Percentiles rank a stretch among this genome's conserved stretches.
Evolutionary conservation across 192 early-diverging fungal species (phyloP).

Genomic region (Linnemannia elongata): DNA sequence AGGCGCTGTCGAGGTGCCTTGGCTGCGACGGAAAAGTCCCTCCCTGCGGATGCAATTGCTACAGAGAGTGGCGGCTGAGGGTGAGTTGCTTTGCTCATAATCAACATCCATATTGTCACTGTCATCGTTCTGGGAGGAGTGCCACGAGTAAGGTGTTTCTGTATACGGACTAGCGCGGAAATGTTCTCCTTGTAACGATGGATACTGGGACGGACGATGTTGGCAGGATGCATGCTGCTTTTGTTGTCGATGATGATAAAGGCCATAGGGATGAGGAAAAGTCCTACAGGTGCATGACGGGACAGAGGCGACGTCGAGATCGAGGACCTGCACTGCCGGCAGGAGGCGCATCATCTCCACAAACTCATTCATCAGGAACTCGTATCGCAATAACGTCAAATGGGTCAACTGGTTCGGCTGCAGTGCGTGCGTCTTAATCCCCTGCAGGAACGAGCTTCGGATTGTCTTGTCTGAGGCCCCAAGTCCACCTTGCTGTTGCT

Average conservation of each 20-base stretch:
- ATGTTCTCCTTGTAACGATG: not conserved
- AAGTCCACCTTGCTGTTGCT: not conserved
- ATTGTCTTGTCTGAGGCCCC: not conserved
- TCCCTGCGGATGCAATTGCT: not conserved
- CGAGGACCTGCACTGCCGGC: slow-evolving; percentile 15
- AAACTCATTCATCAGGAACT: slow-evolving; percentile 34
- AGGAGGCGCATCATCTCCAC: slow-evolving; percentile 31
- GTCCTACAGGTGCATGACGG: not conserved
- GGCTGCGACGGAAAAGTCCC: not conserved
- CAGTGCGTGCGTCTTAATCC: slow-evolving; percentile 12
- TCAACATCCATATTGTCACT: not conserved
- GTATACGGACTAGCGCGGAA: not conserved
- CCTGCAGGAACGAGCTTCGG: slow-evolving; percentile 22
- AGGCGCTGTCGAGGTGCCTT: not conserved
- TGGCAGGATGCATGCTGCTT: not conserved
- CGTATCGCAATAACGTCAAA: slow-evolving; percentile 21
- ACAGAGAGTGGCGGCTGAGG: not conserved
- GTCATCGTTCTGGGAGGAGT: not conserved
- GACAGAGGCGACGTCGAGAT: slow-evolving; percentile 24
- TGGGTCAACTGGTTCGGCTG: slow-evolving; percentile 25
- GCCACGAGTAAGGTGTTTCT: not conserved
- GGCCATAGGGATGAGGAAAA: not conserved
- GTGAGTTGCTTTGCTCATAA: not conserved
- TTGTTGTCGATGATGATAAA: not conserved
- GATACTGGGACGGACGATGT: not conserved